Evolutionary conservation across 2,329 filamentous ascomycete species (phyloP).

Genomic region (Ophiostoma montium): DNA sequence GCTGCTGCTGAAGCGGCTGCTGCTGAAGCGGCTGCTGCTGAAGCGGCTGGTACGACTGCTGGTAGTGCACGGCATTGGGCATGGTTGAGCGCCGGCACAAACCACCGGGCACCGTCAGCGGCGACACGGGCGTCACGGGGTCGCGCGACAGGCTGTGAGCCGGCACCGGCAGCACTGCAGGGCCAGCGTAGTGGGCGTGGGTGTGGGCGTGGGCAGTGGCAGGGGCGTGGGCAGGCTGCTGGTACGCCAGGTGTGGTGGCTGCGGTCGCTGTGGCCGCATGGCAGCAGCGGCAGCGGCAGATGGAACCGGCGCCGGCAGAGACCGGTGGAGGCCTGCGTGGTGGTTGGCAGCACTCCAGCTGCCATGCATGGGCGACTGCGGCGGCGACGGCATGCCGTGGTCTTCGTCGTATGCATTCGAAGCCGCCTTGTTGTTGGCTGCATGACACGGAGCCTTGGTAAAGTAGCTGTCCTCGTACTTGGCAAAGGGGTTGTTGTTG

Average conservation of each 20-base stretch:
- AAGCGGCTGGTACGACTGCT: neutral
- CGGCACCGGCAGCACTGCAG: constrained; percentile 10
- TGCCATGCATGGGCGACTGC: constrained; percentile 10
- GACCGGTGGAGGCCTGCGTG: neutral
- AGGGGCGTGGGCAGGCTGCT: neutral
- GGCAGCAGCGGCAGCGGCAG: constrained; percentile 1
- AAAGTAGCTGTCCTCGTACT: constrained; percentile 11
- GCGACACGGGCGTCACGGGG: constrained; percentile 10
- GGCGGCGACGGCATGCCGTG: constrained; percentile 12
- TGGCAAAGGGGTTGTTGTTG: constrained; percentile 2
- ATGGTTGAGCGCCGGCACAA: constrained; percentile 1
- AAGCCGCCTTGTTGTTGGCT: neutral
- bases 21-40: neutral
- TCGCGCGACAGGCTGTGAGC: neutral
- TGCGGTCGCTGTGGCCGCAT: constrained; percentile 3
- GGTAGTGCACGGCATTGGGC: neutral
- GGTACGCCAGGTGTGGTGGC: neutral
- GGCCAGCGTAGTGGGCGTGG: neutral
- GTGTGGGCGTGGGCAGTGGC: neutral
- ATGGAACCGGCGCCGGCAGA: constrained; percentile 6
- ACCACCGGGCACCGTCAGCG: constrained; percentile 1
- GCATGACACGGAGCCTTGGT: too few relatives aligned
- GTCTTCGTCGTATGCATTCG: neutral
- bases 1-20: neutral
- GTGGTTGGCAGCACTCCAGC: neutral